Evolutionary conservation across 106 monocot species (phyloP), one percentile per base, ranked within the genome.

Genomic region (Dioscorea zingiberensis): DNA sequence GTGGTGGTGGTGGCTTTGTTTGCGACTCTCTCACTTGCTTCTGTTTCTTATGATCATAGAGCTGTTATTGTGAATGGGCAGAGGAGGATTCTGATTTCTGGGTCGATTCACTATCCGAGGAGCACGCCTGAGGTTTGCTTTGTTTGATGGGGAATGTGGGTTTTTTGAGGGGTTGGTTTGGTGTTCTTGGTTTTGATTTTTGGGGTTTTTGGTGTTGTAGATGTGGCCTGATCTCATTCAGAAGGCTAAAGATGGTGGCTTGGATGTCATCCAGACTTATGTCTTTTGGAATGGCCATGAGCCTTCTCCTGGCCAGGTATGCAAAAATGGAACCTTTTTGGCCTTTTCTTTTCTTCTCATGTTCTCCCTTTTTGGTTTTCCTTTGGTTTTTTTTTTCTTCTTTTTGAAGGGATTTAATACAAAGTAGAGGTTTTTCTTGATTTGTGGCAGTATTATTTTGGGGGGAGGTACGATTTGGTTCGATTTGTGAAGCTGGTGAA

Each of bases 281-380:
- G 77, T 77, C 32, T 77, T 77, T 29, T 81, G 76, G 81, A 81
- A 76, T 47, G 81, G 76, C 16, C 81, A 76, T 46, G 81, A 81
- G 25, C 81, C 81, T 59, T 63, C 67, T 59, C 81, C 76, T 44
- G 72, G 76, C 63, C 65, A 81, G 47, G 76, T 81, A 62, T 48
- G 44, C 4, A 18, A 18, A 58, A 38, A 6, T 6, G 38, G 38
- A 38, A n/a, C 22, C 12, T 30, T 47, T 17, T 38, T 27, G n/a
- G n/a, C n/a, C n/a, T 7, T 7, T 18, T 51, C 17, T 26, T 23
- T 64, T 54, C 29, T 6, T 47, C 55, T 44, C 21, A 21, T 38
- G 14, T 65, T 59, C 58, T 28, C 30, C 21, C 18, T 63, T 55
- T 27, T 26, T 25, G 60, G 13, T 53, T 25, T 57, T 48, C n/a